Evolutionary conservation across 2,329 filamentous ascomycete species (phyloP).

Genomic region (Pyrenophora graminea): DNA sequence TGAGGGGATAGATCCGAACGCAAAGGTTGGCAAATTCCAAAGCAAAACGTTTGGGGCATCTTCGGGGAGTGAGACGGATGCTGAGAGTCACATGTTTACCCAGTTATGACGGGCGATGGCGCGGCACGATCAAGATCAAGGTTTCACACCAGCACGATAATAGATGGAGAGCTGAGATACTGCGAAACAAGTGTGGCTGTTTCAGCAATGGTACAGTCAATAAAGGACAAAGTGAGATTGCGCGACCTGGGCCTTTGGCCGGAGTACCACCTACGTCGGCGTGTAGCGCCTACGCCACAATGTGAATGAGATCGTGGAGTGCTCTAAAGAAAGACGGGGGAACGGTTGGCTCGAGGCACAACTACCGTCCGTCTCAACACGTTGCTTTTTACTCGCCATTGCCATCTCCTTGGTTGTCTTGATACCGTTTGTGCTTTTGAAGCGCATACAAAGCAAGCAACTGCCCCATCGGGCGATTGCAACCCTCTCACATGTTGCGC

Average conservation of each 20-base stretch:
- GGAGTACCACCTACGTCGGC: constrained; percentile 9
- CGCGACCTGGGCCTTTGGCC: neutral
- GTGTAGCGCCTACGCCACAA: constrained; percentile 14
- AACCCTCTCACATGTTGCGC: constrained; percentile 1
- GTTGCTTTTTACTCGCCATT: constrained; percentile 17
- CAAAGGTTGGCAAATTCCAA: no score
- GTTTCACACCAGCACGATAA: neutral
- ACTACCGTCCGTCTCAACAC: constrained; percentile 11
- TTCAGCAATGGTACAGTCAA: constrained; percentile 3
- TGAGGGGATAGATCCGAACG: no score
- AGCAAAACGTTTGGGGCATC: no score
- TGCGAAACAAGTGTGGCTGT: constrained; percentile 8
- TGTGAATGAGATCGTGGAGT: constrained; percentile 14
- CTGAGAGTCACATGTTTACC: no score
- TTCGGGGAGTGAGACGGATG: no score
- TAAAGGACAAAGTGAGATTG: constrained; percentile 7
- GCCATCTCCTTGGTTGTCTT: neutral
- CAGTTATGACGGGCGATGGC: no score
- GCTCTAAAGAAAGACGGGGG: constrained; percentile 15
- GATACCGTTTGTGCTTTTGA: constrained; percentile 7
- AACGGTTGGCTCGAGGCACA: constrained; percentile 22
- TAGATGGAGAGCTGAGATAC: neutral
- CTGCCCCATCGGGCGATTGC: constrained; percentile 1
- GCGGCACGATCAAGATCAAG: no score
- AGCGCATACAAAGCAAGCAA: constrained; percentile 10